Evolutionary conservation across 176 grass and related monocot species (phyloP).

Genomic region (Carex littledalei): DNA sequence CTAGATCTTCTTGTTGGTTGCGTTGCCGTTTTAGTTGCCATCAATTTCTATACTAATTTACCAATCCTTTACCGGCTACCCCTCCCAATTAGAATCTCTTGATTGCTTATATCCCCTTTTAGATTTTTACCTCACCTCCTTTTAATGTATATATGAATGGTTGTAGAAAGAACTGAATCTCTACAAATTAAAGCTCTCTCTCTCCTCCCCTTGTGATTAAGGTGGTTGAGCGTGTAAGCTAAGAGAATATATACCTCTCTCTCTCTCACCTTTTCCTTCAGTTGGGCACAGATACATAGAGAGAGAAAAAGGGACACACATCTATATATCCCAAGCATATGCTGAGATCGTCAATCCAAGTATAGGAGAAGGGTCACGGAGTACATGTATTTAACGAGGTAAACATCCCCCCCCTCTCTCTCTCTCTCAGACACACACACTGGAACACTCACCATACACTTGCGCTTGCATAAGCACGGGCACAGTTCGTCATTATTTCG

Average conservation of each 20-base stretch:
- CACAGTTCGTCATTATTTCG: not conserved
- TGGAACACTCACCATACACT: not conserved
- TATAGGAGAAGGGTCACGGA: not conserved
- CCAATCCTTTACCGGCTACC: not conserved
- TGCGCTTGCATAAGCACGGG: not conserved
- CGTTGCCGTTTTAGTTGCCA: conserved; percentile 16
- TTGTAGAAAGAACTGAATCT: conserved; percentile 11
- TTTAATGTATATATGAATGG: conserved; percentile 15
- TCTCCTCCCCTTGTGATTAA: not conserved
- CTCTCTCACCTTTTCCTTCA: conserved; percentile 1
- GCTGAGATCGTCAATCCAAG: not conserved
- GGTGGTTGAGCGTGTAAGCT: conserved; percentile 8
- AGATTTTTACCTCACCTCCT: not conserved
- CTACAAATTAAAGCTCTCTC: not conserved
- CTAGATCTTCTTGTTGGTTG: conserved; percentile 20
- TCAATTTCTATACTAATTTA: conserved; percentile 15
- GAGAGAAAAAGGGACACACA: not conserved
- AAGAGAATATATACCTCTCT: conserved; percentile 15
- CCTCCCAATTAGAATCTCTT: conserved; percentile 18
- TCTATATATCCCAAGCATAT: not conserved
- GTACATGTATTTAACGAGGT: not conserved
- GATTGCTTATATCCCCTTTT: not conserved
- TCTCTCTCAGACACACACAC: not conserved
- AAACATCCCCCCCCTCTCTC: not conserved
- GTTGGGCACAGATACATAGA: not conserved